Evolutionary conservation across 805 yeast species (phyloP), one percentile per base, ranked within the genome.

Genomic region (Candida lessepsii): DNA sequence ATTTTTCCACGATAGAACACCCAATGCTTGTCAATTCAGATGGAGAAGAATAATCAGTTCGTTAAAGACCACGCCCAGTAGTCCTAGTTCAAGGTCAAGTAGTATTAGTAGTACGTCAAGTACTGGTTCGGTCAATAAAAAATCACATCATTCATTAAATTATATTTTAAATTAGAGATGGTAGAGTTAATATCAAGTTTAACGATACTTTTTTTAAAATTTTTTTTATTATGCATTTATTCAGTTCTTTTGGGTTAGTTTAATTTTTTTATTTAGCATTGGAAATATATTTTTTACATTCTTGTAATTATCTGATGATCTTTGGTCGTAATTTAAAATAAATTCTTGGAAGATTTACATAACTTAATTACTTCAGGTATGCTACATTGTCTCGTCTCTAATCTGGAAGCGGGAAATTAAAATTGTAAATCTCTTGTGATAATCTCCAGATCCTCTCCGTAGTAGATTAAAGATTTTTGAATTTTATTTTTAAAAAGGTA

Each of bases 21-120:
- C 95, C 26, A 87, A 86, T 56, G 95, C 95, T 2, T 86, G 95
- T 53, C 95, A 86, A 63, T 86, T 86, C 56, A 76, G 96, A 51
- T 87, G 96, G 96, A 75, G 96, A 58, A 64, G 96, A 47, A 63
- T 74, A 14, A 70, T 72, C 3, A 30, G 33, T 20, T 40, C 51
- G 8, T 37, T 47, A 10, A 32, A 32, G 10, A 13, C 35, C 5
- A 15, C 23, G 5, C 35, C 35, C 11, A 21, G 14, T 8, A 47
- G 39, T 29, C 41, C 31, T 10, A 35, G 30, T 17, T 26, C 35
- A 8, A 29, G 38, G 16, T 45, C 41, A 16, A 36, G 21, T 11
- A 25, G 38, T 14, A 37, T 31, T 4, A 20, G 35, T 11, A 23
- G 35, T n/a, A 32, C 20, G n/a, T 17, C 28, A 10, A 29, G 35